Conservation (phyloP, 805 yeast species). For the Barnettozyma salicaria region DNA sequence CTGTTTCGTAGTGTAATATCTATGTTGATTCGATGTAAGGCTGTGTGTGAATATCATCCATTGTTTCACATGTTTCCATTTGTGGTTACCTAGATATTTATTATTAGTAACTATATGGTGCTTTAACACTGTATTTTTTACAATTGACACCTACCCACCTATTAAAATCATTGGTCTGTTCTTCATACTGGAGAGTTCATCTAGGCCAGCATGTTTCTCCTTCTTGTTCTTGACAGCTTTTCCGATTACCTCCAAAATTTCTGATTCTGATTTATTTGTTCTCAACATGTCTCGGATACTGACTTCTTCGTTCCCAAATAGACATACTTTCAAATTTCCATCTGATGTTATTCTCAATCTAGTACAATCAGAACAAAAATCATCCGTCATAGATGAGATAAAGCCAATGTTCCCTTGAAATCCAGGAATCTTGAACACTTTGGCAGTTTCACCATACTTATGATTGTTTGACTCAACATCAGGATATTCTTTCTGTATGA, state of each 20-base stretch:
- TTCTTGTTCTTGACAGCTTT: constrained; percentile 41
- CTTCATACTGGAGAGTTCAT: constrained; percentile 38
- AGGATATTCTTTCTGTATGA: constrained; percentile 30
- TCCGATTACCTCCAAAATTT: constrained; percentile 36
- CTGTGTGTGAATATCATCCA: not conserved
- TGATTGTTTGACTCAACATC: constrained; percentile 19
- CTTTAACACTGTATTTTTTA: not conserved
- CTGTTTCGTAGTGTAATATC: constrained; percentile 7
- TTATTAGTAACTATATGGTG: not conserved
- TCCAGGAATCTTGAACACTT: constrained; percentile 37
- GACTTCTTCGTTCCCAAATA: constrained; percentile 47
- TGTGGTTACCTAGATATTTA: not conserved
- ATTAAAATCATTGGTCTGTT: constrained; percentile 53
- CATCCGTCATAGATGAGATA: constrained; percentile 50
- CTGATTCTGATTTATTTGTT: constrained; percentile 30
- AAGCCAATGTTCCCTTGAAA: constrained; percentile 44
- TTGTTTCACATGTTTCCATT: constrained; percentile 2
- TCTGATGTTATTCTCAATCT: constrained; percentile 46
- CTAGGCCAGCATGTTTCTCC: constrained; percentile 47
- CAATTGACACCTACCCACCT: constrained; percentile 38
- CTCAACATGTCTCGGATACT: constrained; percentile 41
- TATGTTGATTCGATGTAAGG: not conserved
- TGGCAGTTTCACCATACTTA: constrained; percentile 44
- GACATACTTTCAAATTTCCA: constrained; percentile 49
- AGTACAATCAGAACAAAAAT: constrained; percentile 48